A percentile compares a stretch with the other conserved stretches of the same genome.
Conservation (phyloP, 352 stramenopile genomes). For the Globisporangium megalacanthum region DNA sequence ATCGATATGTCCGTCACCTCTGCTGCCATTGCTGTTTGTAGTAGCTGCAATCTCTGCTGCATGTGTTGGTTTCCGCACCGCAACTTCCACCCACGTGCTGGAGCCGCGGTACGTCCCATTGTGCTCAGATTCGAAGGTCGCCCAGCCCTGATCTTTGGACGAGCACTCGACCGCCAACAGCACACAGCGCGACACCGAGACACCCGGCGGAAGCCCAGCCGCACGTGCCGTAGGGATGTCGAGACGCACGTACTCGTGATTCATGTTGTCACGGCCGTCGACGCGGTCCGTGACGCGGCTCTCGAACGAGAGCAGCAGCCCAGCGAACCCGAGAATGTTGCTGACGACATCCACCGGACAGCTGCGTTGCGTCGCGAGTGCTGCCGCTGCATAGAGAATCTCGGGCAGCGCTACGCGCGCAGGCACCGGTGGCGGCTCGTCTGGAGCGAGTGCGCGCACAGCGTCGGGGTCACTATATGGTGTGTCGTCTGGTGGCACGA, state of each 20-base stretch:
- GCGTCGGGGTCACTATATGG: constrained; percentile 14
- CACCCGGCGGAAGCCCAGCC: constrained; percentile 37
- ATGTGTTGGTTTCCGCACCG: constrained; percentile 22
- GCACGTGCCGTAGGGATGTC: constrained; percentile 15
- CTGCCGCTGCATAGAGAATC: constrained; percentile 37
- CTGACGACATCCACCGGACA: constrained; percentile 24
- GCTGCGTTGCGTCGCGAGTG: constrained; percentile 24
- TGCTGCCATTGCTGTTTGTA: background rate
- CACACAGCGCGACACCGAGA: constrained; percentile 31
- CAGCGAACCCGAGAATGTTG: constrained; percentile 38
- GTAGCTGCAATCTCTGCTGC: background rate
- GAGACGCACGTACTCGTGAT: constrained; percentile 44
- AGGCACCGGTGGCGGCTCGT: constrained; percentile 27
- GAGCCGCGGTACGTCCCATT: constrained; percentile 55
- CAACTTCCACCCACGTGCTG: constrained; percentile 64
- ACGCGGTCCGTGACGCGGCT: constrained; percentile 22
- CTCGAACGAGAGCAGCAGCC: constrained; percentile 45
- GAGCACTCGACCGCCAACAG: constrained; percentile 45
- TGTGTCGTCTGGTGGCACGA: constrained; percentile 38
- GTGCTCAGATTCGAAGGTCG: constrained; percentile 28
- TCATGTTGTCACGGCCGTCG: constrained; percentile 35
- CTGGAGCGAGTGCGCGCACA: constrained; percentile 38
- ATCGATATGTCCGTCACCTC: no score
- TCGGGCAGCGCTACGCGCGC: constrained; percentile 26
- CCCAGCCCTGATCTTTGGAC: constrained; percentile 75